A percentile compares a stretch with the other conserved stretches of the same genome.
Conservation (phyloP, 169 alveolate species). For the Hammondia hammondi region DNA sequence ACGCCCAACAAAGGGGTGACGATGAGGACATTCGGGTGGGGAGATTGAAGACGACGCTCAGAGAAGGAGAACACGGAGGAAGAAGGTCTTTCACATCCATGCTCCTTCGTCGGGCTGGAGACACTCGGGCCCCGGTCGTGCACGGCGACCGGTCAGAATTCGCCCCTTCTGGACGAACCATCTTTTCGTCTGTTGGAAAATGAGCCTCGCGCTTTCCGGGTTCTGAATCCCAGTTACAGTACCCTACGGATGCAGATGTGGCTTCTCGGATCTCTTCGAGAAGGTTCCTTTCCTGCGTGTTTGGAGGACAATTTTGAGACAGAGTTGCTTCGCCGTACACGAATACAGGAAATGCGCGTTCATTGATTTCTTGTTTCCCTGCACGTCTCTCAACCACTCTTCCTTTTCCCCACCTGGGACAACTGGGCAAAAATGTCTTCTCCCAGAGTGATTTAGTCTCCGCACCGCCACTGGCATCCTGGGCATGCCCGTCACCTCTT, state of each 20-base stretch:
- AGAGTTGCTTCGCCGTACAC: neutral
- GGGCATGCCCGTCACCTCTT: neutral
- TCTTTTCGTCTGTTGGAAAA: neutral
- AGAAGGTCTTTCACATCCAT: neutral
- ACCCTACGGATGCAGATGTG: neutral
- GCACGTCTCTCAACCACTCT: neutral
- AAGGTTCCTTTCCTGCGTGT: constrained; percentile 1
- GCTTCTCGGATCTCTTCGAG: constrained; percentile 11
- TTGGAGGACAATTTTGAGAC: neutral
- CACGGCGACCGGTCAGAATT: neutral
- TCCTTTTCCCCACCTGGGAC: neutral
- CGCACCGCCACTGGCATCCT: neutral
- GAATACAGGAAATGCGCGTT: neutral
- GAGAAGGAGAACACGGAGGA: constrained; percentile 33
- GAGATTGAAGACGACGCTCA: constrained; percentile 11
- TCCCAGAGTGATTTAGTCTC: neutral
- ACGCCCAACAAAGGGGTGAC: constrained; percentile 23
- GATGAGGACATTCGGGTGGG: neutral
- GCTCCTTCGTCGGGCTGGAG: neutral
- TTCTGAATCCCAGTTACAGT: too few relatives aligned
- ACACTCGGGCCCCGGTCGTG: neutral
- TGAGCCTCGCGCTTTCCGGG: too few relatives aligned
- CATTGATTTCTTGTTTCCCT: neutral
- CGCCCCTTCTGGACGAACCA: neutral
- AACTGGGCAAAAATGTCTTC: neutral